A percentile compares a stretch with the other conserved stretches of the same genome.
phyloP scores from a whole-genome alignment of 441 rosid species.

The Capsella rubella region DNA sequence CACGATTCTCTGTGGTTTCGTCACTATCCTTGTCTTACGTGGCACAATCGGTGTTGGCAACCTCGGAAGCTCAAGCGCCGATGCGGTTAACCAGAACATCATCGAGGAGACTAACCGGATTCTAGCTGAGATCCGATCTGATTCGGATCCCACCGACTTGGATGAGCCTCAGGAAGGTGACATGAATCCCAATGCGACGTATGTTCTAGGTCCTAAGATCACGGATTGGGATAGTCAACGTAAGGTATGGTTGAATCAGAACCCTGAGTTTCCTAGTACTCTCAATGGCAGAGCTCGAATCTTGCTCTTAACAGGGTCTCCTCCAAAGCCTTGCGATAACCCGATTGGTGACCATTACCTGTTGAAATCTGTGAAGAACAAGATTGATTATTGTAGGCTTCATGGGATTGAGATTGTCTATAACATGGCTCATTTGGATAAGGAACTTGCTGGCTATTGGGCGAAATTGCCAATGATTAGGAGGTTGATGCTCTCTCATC shows the following conservation, averaged over 20 bases:
- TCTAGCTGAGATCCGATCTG: slow-evolving; percentile 91
- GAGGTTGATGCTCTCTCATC: slow-evolving; percentile 88
- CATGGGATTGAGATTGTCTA: slow-evolving; percentile 97
- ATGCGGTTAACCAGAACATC: slow-evolving; percentile 78
- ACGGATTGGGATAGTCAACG: slow-evolving; percentile 78
- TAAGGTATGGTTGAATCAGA: slow-evolving; percentile 75
- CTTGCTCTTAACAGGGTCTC: slow-evolving; percentile 86
- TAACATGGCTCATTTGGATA: slow-evolving; percentile 95
- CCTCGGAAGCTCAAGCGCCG: slow-evolving; percentile 77
- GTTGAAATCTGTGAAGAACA: slow-evolving; percentile 88
- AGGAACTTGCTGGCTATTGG: slow-evolving; percentile 94
- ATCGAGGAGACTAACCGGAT: slow-evolving; percentile 88
- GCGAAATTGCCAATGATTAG: slow-evolving; percentile 93
- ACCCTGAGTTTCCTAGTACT: slow-evolving; percentile 78
- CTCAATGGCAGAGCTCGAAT: slow-evolving; percentile 76
- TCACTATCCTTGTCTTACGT: slow-evolving; percentile 90
- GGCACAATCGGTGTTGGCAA: slow-evolving; percentile 87
- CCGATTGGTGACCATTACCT: slow-evolving; percentile 93
- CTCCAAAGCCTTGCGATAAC: slow-evolving; percentile 93
- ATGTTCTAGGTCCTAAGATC: slow-evolving; percentile 80
- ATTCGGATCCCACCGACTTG: slow-evolving; percentile 60
- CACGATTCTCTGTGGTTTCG: slow-evolving; percentile 94
- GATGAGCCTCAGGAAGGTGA: slow-evolving; percentile 55
- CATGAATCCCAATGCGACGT: slow-evolving; percentile 65
- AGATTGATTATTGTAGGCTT: slow-evolving; percentile 96